phyloP scores from a whole-genome alignment of 2,329 filamentous ascomycete genomes.

The Neofusicoccum parvum region DNA sequence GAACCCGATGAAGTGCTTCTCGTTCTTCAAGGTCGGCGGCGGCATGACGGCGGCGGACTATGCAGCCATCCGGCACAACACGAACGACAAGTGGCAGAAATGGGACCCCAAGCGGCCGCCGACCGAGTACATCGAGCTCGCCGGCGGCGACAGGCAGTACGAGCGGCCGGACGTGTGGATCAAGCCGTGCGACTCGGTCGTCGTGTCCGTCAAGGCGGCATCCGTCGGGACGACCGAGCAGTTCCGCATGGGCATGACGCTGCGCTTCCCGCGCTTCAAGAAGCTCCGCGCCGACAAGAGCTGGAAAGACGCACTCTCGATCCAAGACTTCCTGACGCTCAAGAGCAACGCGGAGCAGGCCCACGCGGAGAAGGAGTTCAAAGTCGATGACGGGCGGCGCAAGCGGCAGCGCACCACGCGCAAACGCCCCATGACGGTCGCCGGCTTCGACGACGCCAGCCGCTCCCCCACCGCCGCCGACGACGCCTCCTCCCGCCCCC shows the following conservation, averaged over 20 bases:
- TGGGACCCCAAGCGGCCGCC: slow-evolving; percentile 82
- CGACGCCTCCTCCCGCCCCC: slow-evolving; percentile 60
- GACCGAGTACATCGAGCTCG: slow-evolving; percentile 76
- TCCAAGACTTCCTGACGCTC: slow-evolving; percentile 75
- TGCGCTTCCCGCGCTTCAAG: slow-evolving; percentile 91
- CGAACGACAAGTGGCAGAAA: slow-evolving; percentile 86
- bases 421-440: slow-evolving; percentile 72
- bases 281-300: slow-evolving; percentile 76
- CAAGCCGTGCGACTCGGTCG: slow-evolving; percentile 80
- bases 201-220: slow-evolving; percentile 86
- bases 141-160: slow-evolving; percentile 71
- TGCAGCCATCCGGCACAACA: slow-evolving; percentile 76
- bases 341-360: slow-evolving; percentile 71
- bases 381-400: slow-evolving; percentile 68
- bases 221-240: slow-evolving; percentile 73
- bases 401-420: slow-evolving; percentile 64
- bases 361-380: slow-evolving; percentile 72
- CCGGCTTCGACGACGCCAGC: slow-evolving; percentile 62
- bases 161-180: slow-evolving; percentile 94
- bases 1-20: slow-evolving; percentile 76
- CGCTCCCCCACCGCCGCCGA: slow-evolving; percentile 50
- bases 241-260: slow-evolving; percentile 74
- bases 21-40: slow-evolving; percentile 98
- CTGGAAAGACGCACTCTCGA: slow-evolving; percentile 78
- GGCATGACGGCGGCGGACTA: slow-evolving; percentile 87